phyloP scores from a whole-genome alignment of 441 rosid species.

The Eutrema salsugineum region DNA sequence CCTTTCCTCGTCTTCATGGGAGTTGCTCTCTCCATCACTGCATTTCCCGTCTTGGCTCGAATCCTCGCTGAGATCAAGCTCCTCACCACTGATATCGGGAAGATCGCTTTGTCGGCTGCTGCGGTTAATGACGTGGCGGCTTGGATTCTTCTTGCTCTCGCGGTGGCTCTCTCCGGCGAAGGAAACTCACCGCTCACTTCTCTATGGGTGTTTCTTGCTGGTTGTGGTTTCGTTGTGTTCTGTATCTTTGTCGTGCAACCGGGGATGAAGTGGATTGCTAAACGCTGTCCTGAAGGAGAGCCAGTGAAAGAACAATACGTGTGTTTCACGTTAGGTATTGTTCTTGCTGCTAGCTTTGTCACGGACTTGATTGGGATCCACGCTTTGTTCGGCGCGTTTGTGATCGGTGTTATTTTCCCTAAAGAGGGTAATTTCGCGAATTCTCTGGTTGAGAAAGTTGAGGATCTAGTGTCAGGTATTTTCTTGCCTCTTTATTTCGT shows the following conservation, averaged over 20 bases:
- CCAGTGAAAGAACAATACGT: constrained; percentile 47
- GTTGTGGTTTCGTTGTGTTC: constrained; percentile 31
- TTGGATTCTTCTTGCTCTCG: constrained; percentile 62
- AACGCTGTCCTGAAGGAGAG: constrained; percentile 53
- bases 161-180: constrained; percentile 46
- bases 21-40: constrained; percentile 56
- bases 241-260: constrained; percentile 37
- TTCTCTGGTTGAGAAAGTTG: constrained; percentile 49
- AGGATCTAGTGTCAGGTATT: constrained; percentile 57
- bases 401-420: constrained; percentile 49
- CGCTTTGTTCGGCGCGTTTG: constrained; percentile 59
- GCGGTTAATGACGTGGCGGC: constrained; percentile 60
- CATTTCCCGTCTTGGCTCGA: constrained; percentile 58
- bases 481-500: constrained; percentile 60
- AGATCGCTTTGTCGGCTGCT: constrained; percentile 55
- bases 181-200: constrained; percentile 45
- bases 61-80: constrained; percentile 62
- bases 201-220: constrained; percentile 55
- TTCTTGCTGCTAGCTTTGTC: constrained; percentile 47
- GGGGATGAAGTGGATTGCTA: constrained; percentile 44
- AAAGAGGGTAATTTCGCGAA: constrained; percentile 50
- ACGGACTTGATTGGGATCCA: constrained; percentile 56
- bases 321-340: constrained; percentile 42
- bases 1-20: constrained; percentile 65
- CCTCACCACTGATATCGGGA: constrained; percentile 47